Percentiles rank a stretch among this genome's conserved stretches.
phyloP scores from a whole-genome alignment of 1,139 yeast species.

The Suhomyces anneliseae region DNA sequence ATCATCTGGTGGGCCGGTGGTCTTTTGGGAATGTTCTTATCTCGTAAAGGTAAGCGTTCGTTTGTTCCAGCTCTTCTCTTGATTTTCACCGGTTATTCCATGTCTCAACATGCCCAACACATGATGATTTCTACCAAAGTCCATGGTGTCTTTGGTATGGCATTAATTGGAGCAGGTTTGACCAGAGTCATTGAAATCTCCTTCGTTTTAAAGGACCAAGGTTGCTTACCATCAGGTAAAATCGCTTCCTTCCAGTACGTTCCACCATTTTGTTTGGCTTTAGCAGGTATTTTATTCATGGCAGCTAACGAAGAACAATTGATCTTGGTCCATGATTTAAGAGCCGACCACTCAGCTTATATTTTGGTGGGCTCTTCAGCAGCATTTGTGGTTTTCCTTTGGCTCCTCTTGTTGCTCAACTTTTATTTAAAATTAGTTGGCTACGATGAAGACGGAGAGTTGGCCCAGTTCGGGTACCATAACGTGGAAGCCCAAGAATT shows the following conservation, averaged over 20 bases:
- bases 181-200: constrained; percentile 75
- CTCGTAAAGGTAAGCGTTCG: constrained; percentile 65
- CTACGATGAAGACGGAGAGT: constrained; percentile 41
- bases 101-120: constrained; percentile 85
- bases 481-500: constrained; percentile 28
- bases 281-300: constrained; percentile 84
- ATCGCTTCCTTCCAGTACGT: constrained; percentile 76
- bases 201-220: constrained; percentile 60
- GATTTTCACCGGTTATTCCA: constrained; percentile 89
- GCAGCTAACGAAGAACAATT: constrained; percentile 91
- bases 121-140: constrained; percentile 77
- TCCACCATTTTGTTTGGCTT: constrained; percentile 76
- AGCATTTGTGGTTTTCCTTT: constrained; percentile 68
- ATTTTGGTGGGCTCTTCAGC: constrained; percentile 71
- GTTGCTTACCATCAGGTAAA: constrained; percentile 44
- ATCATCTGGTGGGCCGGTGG: constrained; percentile 97
- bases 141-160: constrained; percentile 81
- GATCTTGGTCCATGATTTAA: constrained; percentile 63
- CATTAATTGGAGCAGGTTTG: constrained; percentile 75
- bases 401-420: constrained; percentile 58
- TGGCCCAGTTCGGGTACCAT: constrained; percentile 2
- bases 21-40: constrained; percentile 71
- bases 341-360: constrained; percentile 84
- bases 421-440: constrained; percentile 58
- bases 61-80: constrained; percentile 80